Conservation (phyloP, 495 filamentous ascomycete species). For the Hypoxylon subgilvum region DNA sequence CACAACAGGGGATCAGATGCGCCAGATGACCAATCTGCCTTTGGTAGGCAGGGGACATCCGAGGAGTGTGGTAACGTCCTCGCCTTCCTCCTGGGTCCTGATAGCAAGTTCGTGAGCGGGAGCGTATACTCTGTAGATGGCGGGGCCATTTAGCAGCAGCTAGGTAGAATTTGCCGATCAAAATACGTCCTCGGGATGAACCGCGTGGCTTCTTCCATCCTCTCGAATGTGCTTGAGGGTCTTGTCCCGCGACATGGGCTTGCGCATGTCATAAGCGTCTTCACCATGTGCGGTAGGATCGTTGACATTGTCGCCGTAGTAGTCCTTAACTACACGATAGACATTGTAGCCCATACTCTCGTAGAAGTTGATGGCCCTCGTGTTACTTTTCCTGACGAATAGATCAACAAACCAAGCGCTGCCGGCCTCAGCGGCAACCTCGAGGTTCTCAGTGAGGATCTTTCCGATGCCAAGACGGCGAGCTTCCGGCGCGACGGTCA, state of each 20-base stretch:
- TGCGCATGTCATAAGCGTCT: conserved; percentile 96
- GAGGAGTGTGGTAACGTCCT: conserved; percentile 53
- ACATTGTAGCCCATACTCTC: conserved; percentile 87
- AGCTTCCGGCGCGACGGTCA: conserved; percentile 87
- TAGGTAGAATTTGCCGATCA: conserved; percentile 44
- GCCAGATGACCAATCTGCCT: conserved; percentile 48
- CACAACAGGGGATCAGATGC: conserved; percentile 41
- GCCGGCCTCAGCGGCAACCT: conserved; percentile 76
- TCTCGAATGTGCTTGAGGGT: conserved; percentile 75
- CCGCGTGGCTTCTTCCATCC: conserved; percentile 79
- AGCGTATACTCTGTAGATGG: conserved; percentile 46
- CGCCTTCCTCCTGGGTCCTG: conserved; percentile 63
- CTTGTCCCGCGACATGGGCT: conserved; percentile 84
- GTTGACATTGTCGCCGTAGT: conserved; percentile 77
- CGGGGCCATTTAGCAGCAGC: conserved; percentile 35
- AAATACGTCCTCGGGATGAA: conserved; percentile 87
- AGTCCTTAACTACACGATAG: conserved; percentile 84
- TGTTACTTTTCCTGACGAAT: conserved; percentile 87
- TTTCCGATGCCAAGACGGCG: conserved; percentile 86
- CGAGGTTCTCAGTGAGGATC: conserved; percentile 76
- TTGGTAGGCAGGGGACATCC: conserved; percentile 45
- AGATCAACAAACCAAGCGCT: conserved; percentile 95
- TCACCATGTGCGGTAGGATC: conserved; percentile 69
- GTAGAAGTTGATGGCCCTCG: conserved; percentile 86
- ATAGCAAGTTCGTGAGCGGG: conserved; percentile 60